Evolutionary conservation across 2,329 filamentous ascomycete genomes (phyloP), one percentile per base, ranked within the genome.

Genomic region (Xylaria sp.): DNA sequence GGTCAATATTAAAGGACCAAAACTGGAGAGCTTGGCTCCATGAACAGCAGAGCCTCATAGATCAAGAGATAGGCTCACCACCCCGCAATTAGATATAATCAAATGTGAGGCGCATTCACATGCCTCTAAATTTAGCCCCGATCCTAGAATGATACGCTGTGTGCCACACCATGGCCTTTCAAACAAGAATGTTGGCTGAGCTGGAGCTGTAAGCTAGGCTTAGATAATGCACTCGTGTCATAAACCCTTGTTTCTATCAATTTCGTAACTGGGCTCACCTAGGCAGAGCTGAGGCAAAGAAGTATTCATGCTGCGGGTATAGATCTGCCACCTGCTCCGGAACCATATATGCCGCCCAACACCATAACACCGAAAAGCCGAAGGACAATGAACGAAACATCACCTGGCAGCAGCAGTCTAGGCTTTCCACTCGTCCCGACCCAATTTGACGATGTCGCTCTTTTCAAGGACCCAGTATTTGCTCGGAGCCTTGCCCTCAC

Each of bases 401-500:
- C 10, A n/a, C 4, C n/a, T n/a, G n/a, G 27, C 12, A 50, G 25
- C 27, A 5, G n/a, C 32, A n/a, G 2, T 16, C 65, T 62, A 75
- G 12, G 66, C 60, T 71, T 81, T 81, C 85, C 83, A 87, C 80
- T 88, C 88, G 23, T 84, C 85, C 74, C 85, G 85, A n/a, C 91
- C 92, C 69, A 92, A 77, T 72, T 82, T 84, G n/a, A 93, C 79
- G 74, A 94, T 91, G 68, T 93, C 91, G 23, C 75, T 76, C 73
- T 84, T 81, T 44, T 85, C 85, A 35, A 94, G 25, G 10, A 88
- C 75, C 90, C 90, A 92, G 69, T 79, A 87, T 83, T 84, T 88
- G 78, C 76, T 83, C 63, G 84, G 85, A n/a, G 85, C 87, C 79
- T 86, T 87, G 66, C 87, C 88, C 79, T 87, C 83, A 69, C 83